Conservation (phyloP, 129 eudicot genomes). For the Artemisia argyi region DNA sequence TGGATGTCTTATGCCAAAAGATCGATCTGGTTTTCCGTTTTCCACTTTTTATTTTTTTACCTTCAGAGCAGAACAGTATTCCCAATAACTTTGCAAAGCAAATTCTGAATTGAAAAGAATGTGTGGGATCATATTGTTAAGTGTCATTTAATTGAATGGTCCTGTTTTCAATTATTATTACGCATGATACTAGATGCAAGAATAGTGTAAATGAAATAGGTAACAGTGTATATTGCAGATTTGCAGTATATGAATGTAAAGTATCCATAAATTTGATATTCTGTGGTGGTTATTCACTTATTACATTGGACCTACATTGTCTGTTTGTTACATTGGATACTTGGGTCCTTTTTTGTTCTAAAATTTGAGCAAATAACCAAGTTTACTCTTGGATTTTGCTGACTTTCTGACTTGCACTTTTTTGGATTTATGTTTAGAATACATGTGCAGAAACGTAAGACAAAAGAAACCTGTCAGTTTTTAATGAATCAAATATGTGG, state of each 20-base stretch:
- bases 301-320: too few species aligned
- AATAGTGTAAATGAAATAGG: constrained; percentile 1
- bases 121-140: too few species aligned
- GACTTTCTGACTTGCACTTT: too few species aligned
- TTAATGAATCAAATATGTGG: too few species aligned
- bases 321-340: too few species aligned
- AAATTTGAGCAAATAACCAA: too few species aligned
- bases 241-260: neutral
- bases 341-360: too few species aligned
- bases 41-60: neutral
- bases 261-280: neutral
- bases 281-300: constrained; percentile 1
- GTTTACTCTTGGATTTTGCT: too few species aligned
- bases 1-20: constrained; percentile 8
- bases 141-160: neutral
- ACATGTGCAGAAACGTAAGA: too few species aligned
- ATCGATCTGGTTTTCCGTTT: constrained; percentile 6
- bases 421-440: too few species aligned
- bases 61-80: neutral
- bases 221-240: neutral
- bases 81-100: neutral
- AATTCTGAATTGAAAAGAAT: neutral
- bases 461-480: too few species aligned
- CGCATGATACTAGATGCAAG: neutral
- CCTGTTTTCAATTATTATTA: constrained; percentile 3